phyloP scores from a whole-genome alignment of 441 rosid species.

The Syzygium syzygioides region DNA sequence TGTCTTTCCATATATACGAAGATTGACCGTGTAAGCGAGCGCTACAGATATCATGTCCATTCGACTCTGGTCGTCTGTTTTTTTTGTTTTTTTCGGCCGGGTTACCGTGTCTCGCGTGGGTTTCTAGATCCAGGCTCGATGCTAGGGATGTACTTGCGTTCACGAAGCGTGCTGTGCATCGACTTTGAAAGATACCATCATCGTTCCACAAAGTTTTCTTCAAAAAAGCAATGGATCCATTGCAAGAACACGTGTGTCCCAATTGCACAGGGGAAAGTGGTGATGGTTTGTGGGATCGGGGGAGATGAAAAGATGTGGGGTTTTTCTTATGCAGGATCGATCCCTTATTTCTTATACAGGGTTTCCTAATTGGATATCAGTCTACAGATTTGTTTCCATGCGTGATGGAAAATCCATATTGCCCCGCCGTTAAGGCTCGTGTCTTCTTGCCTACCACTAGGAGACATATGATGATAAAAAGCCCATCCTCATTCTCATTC shows the following conservation, averaged over 20 bases:
- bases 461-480: background rate
- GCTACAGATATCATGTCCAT: background rate
- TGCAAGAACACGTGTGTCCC: background rate
- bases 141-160: background rate
- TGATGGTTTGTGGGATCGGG: background rate
- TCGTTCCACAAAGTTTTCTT: background rate
- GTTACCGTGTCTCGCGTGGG: background rate
- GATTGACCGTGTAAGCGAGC: background rate
- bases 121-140: background rate
- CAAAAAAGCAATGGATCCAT: background rate
- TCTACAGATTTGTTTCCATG: conserved; percentile 20
- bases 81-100: background rate
- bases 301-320: background rate
- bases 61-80: background rate
- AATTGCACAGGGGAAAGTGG: background rate
- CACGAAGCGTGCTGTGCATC: background rate
- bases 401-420: conserved; percentile 1
- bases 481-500: background rate
- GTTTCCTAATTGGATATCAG: background rate
- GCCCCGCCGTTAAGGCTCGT: conserved; percentile 1
- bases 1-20: background rate
- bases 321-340: conserved; percentile 13
- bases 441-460: conserved; percentile 14
- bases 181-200: background rate
- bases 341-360: conserved; percentile 2